A percentile compares a stretch with the other conserved stretches of the same genome.
These are phyloP conservation scores for Alternaria tenuissima DNA, from an alignment of 2,329 filamentous ascomycete species.

Conservation along the genomic window DNA sequence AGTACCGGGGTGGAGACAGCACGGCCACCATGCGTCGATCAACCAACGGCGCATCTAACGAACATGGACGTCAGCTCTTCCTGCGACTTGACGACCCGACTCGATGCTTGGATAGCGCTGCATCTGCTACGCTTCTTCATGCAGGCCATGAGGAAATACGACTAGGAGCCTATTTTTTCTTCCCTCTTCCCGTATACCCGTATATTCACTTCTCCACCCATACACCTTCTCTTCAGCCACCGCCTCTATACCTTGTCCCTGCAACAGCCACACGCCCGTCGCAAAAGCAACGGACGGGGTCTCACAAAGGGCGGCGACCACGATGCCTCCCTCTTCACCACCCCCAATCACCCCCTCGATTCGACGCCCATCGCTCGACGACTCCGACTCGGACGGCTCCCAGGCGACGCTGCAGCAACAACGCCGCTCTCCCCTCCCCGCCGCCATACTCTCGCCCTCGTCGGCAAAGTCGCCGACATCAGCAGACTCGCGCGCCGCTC, in stretches of 20 bases:
- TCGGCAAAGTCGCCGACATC: slow-evolving; percentile 21
- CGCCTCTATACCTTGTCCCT: slow-evolving; percentile 9
- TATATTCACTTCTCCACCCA: background rate
- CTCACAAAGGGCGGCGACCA: slow-evolving; percentile 13
- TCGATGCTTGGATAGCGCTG: slow-evolving; percentile 6
- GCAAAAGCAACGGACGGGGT: slow-evolving; percentile 12
- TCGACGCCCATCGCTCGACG: slow-evolving; percentile 40
- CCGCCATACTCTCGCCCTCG: slow-evolving; percentile 28
- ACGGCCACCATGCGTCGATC: slow-evolving; percentile 12
- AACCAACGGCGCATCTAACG: slow-evolving; percentile 7
- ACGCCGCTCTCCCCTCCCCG: slow-evolving; percentile 50
- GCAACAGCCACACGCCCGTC: slow-evolving; percentile 14
- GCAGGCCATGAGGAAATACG: slow-evolving; percentile 33
- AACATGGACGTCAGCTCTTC: slow-evolving; percentile 12
- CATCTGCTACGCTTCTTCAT: slow-evolving; percentile 21
- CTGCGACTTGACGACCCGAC: background rate
- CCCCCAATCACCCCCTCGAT: slow-evolving; percentile 44
- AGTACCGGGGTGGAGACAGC: slow-evolving; percentile 5
- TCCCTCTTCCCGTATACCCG: background rate
- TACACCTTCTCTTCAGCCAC: background rate
- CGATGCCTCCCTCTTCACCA: slow-evolving; percentile 45
- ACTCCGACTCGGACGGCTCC: slow-evolving; percentile 52
- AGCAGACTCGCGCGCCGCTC: slow-evolving; percentile 30
- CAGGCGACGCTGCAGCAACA: slow-evolving; percentile 49
- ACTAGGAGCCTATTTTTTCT: slow-evolving; percentile 3